Evolutionary conservation across 2,329 filamentous ascomycete species (phyloP), one percentile per base, ranked within the genome.

Genomic region (Fusarium annulatum): DNA sequence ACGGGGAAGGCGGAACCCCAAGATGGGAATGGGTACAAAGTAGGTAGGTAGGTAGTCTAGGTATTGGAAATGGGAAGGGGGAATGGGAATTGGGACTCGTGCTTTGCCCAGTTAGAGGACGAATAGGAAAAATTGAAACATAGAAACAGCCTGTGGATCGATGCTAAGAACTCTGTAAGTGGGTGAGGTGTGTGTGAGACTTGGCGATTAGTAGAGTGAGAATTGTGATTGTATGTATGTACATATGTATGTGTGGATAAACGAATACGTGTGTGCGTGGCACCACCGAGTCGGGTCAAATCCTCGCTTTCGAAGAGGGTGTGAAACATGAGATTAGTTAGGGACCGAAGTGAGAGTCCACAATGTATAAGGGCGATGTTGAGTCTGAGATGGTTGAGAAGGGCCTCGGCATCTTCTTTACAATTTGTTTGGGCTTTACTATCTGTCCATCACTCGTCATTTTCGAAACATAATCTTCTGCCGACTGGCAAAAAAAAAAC

Each of bases 231-330:
- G 67, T 48, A 69, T 69, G 66, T 43, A 42, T 18, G 41, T 23
- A 23, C 15, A 16, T 42, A 43, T 9, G 15, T 43, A 69, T 52
- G 49, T 68, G 52, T 69, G 67, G 65, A 64, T 69, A 69, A 69
- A 69, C 65, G 65, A 43, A 69, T 69, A 69, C 67, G 59, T 61
- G 56, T 36, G 51, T 63, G 68, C 55, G 62, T 71, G 69, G 68
- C 69, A 72, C 69, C 58, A 71, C 59, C 67, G 51, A 71, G 69
- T 71, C 67, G 62, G 69, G 67, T 67, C 46, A 59, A 72, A 68
- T 72, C 56, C 59, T 63, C 38, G 48, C 36, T 34, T 42, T 51
- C 18, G 60, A 69, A 55, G 60, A 62, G 66, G 69, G 72, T 74
- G 69, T 68, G 73, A 71, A 76, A 72, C 59, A 57, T 60, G 60